These are phyloP conservation scores for Recurvomyces mirabilis DNA, from an alignment of 495 filamentous ascomycete genomes.

Conservation along the genomic window DNA sequence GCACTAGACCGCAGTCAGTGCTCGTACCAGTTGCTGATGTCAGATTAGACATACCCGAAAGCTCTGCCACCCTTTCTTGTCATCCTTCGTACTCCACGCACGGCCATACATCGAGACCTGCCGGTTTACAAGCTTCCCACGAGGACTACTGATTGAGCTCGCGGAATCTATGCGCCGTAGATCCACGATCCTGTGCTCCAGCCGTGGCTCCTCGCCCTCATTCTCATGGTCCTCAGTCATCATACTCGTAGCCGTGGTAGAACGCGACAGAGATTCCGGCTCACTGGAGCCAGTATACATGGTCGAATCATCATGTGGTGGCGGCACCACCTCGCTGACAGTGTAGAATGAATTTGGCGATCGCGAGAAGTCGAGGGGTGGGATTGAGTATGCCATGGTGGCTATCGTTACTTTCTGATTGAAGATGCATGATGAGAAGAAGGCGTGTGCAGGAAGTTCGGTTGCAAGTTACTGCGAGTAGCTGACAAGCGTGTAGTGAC, in stretches of 20 bases:
- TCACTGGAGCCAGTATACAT: no score
- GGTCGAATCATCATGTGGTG: background rate
- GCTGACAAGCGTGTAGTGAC: background rate
- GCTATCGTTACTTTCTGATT: background rate
- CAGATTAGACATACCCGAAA: background rate
- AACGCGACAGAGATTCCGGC: background rate
- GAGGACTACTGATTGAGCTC: background rate
- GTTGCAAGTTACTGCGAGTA: background rate
- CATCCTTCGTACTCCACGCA: background rate
- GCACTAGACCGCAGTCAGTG: background rate
- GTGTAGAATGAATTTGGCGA: slow-evolving; percentile 10
- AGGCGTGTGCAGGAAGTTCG: background rate
- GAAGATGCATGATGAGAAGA: background rate
- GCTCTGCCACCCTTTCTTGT: background rate
- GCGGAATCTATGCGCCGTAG: background rate
- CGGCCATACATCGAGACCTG: background rate
- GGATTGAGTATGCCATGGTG: slow-evolving; percentile 4
- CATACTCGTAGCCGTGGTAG: background rate
- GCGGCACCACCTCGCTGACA: background rate
- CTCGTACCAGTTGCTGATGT: background rate
- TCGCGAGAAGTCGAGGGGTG: slow-evolving; percentile 9
- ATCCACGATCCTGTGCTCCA: background rate
- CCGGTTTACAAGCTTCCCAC: slow-evolving; percentile 1
- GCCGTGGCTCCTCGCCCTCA: background rate
- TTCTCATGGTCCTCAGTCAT: background rate